Conservation (phyloP, 305 asterid species). For the Rubia tinctorum region DNA sequence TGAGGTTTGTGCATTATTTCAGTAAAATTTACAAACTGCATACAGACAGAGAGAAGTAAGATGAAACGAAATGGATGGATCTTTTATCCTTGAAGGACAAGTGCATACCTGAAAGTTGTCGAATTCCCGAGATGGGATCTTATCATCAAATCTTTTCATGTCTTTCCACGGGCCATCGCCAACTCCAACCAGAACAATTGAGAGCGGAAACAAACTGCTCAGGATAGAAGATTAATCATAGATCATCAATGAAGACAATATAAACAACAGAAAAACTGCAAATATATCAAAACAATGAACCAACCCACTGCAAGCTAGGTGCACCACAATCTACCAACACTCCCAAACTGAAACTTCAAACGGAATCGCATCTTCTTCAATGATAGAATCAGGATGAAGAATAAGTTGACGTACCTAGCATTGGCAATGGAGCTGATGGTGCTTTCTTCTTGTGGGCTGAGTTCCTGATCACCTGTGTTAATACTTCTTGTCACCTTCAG, state of each 20-base stretch:
- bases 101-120: constrained; percentile 73
- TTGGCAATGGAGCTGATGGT: constrained; percentile 67
- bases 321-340: neutral
- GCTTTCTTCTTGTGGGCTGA: constrained; percentile 65
- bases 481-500: constrained; percentile 75
- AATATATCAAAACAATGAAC: too few species aligned
- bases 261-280: too few species aligned
- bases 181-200: constrained; percentile 84
- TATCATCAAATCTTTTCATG: constrained; percentile 82
- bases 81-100: neutral
- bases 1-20: constrained; percentile 48
- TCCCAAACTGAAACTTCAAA: neutral
- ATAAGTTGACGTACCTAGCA: constrained; percentile 51
- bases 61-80: neutral
- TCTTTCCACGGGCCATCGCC: constrained; percentile 98
- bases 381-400: neutral
- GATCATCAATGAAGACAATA: too few species aligned
- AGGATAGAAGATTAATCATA: constrained; percentile 11
- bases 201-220: constrained; percentile 65
- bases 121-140: constrained; percentile 62
- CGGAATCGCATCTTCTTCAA: neutral
- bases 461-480: constrained; percentile 43
- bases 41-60: neutral
- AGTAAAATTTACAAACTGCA: constrained; percentile 86
- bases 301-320: too few species aligned